A percentile compares a stretch with the other conserved stretches of the same genome.
Conservation (phyloP, 208 protist species). For the Wallacemonas sp. region DNA sequence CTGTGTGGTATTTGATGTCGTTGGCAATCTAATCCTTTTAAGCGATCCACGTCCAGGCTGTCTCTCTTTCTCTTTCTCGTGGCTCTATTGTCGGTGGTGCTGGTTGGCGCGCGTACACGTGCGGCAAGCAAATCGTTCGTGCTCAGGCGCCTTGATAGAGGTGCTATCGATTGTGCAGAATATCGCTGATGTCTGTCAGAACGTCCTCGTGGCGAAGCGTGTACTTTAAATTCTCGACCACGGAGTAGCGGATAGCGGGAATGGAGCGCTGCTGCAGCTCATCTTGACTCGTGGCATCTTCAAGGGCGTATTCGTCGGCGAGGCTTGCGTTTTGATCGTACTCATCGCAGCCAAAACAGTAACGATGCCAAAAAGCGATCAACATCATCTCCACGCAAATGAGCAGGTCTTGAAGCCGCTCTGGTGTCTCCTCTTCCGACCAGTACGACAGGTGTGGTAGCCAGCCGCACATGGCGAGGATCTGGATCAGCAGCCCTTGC, state of each 20-base stretch:
- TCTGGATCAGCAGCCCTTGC: conserved; percentile 88
- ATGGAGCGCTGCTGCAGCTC: conserved; percentile 38
- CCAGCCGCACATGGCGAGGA: conserved; percentile 62
- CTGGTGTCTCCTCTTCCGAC: conserved; percentile 61
- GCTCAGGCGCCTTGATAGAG: too few relatives aligned
- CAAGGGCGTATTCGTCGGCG: conserved; percentile 14
- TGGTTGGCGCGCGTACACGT: too few relatives aligned
- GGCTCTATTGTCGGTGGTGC: too few relatives aligned
- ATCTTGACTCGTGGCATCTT: conserved; percentile 25
- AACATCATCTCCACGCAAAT: conserved; percentile 94
- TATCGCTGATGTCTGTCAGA: conserved; percentile 70
- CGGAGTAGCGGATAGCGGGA: conserved; percentile 75
- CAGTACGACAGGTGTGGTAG: conserved; percentile 81
- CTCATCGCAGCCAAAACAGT: conserved; percentile 89
- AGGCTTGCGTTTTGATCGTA: conserved; percentile 26
- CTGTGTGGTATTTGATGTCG: too few relatives aligned
- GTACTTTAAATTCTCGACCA: conserved; percentile 81
- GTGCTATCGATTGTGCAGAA: conserved; percentile 61
- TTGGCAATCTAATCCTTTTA: too few relatives aligned
- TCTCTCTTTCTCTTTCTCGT: too few relatives aligned
- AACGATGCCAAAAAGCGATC: conserved; percentile 87
- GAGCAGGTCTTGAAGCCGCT: conserved; percentile 82
- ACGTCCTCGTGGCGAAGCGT: conserved; percentile 85
- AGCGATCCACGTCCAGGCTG: too few relatives aligned
- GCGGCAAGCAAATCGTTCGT: too few relatives aligned